Evolutionary conservation across 306 rosid genomes (phyloP), one percentile per base, ranked within the genome.

Genomic region (Vigna trinervia): DNA sequence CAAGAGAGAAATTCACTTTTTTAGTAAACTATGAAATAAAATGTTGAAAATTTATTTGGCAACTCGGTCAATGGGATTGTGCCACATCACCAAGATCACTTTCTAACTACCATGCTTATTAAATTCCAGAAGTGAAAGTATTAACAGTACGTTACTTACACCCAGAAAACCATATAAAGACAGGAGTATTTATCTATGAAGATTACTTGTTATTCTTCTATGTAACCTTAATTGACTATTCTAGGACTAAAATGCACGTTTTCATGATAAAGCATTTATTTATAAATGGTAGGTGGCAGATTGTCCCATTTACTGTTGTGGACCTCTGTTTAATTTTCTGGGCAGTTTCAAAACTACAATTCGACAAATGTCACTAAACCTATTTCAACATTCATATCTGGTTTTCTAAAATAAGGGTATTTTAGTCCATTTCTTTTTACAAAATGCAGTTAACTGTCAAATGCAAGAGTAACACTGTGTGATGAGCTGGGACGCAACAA

Each of bases 401-500:
- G 19, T 46, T 30, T 45, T 23, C 67, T 38, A 52, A 65, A 41
- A 26, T 32, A 22, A 75, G 84, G 81, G 78, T 52, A 74, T 68
- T 69, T 75, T 63, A 63, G 87, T 70, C 78, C 26, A n/a, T 45
- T 15, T 30, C 30, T 72, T 45, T 56, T 14, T 1, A 36, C 51
- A 58, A 58, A 56, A 43, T 43, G 67, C 22, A 54, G 47, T 41
- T 12, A 30, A 39, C 34, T 64, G 77, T 83, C 45, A 78, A 61
- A 47, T 60, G 39, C 64, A 74, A 9, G 19, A 52, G 81, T 61
- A 45, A 39, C 67, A 8, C 56, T 17, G 69, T 26, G 63, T 14
- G 58, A 75, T 79, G 84, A 79, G 84, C 81, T 79, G 87, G 75
- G 84, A 63, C 28, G 84, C 87, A 84, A 68, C 20, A 61, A 45